A percentile compares a stretch with the other conserved stretches of the same genome.
These are phyloP conservation scores for Nicotiana knightiana DNA, from an alignment of 257 asterid species.

Conservation along the genomic window DNA sequence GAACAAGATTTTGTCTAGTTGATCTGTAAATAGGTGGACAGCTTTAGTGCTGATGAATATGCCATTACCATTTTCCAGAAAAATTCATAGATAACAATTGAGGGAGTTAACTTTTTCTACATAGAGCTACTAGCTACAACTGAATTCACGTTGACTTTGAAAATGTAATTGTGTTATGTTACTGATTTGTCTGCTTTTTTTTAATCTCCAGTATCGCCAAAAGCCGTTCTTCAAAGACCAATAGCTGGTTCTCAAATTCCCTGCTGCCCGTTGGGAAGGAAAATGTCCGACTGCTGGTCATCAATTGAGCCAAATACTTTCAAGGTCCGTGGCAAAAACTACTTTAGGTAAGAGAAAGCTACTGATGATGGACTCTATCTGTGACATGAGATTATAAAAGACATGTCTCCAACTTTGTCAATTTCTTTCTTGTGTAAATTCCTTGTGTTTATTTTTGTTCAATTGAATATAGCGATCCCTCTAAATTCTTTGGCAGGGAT, in stretches of 20 bases:
- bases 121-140: neutral
- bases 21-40: too few relatives aligned
- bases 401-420: neutral
- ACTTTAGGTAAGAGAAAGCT: conserved; percentile 41
- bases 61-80: too few relatives aligned
- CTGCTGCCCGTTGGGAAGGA: conserved; percentile 63
- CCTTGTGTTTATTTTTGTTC: neutral
- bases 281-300: conserved; percentile 66
- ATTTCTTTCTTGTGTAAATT: neutral
- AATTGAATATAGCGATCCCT: neutral
- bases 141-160: neutral
- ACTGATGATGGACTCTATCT: neutral
- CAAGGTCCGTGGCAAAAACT: conserved; percentile 73
- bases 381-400: neutral
- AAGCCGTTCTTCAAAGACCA: conserved; percentile 59
- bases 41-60: too few relatives aligned
- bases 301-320: conserved; percentile 58
- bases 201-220: conserved; percentile 50
- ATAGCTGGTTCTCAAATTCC: conserved; percentile 82
- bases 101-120: neutral
- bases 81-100: neutral
- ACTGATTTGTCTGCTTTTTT: conserved; percentile 11
- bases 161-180: neutral
- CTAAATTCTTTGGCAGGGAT: conserved; percentile 52
- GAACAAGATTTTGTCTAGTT: too few relatives aligned